A percentile compares a stretch with the other conserved stretches of the same genome.
Evolutionary conservation across 2,329 filamentous ascomycete species (phyloP).

Genomic region (Ophiostoma novo-ulmi): DNA sequence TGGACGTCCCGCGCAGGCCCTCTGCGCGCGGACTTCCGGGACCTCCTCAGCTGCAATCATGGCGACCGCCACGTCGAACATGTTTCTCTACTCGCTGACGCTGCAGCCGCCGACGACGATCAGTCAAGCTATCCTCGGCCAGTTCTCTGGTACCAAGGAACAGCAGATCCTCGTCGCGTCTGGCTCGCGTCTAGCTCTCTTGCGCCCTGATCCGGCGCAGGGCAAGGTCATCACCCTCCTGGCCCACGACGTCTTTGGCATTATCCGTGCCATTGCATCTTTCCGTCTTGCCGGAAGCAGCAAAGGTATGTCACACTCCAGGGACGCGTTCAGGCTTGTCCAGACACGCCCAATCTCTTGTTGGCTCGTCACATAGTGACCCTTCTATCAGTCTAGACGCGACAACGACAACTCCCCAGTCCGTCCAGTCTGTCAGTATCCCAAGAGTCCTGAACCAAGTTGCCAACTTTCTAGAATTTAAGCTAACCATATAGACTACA

Average conservation of each 20-base stretch:
- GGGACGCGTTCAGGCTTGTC: neutral
- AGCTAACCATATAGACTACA: slow-evolving; percentile 62
- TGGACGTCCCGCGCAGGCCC: slow-evolving; percentile 31
- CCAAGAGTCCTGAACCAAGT: neutral
- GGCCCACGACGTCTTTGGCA: slow-evolving; percentile 92
- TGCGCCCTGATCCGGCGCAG: slow-evolving; percentile 77
- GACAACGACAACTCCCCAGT: neutral
- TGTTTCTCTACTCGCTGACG: slow-evolving; percentile 98
- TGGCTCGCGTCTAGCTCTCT: slow-evolving; percentile 80
- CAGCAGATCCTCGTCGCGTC: slow-evolving; percentile 95
- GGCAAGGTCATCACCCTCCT: slow-evolving; percentile 82
- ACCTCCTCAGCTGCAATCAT: slow-evolving; percentile 50
- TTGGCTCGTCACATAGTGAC: neutral
- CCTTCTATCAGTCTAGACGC: neutral
- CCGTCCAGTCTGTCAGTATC: slow-evolving; percentile 18
- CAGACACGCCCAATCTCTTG: neutral
- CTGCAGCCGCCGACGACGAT: slow-evolving; percentile 87
- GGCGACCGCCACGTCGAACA: slow-evolving; percentile 88
- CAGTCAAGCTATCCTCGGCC: slow-evolving; percentile 84
- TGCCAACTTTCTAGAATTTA: neutral
- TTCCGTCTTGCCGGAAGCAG: slow-evolving; percentile 90
- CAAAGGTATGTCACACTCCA: slow-evolving; percentile 70
- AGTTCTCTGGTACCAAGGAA: slow-evolving; percentile 93
- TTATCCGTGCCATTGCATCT: slow-evolving; percentile 80
- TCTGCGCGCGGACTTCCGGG: slow-evolving; percentile 44